Evolutionary conservation across 495 filamentous ascomycete genomes (phyloP), one percentile per base, ranked within the genome.

Genomic region (Penicillium ochrochloron): DNA sequence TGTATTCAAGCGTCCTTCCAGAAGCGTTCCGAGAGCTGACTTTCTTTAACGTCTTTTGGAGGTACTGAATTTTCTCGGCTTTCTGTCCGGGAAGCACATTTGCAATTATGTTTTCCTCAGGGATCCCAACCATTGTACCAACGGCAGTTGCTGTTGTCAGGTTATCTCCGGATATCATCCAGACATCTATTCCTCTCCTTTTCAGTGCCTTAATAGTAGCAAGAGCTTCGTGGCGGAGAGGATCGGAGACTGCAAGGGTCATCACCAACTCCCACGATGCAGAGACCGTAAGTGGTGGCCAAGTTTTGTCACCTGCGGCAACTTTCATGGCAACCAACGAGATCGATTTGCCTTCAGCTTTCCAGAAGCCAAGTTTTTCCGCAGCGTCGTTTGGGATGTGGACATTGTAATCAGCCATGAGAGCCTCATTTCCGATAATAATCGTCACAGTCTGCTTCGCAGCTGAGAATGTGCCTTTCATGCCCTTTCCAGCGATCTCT

Each of bases 161-260:
- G 42, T 66, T 66, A 75, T 94, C 91, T 21, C 91, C 91, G 5
- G 90, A 91, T 17, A 94, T 84, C 89, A 94, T 92, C 87, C 89
- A 93, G 25, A 92, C 88, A 1, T 83, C 79, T 39, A 87, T 85
- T 61, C 84, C 84, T 12, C 78, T 80, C n/a, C 79, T 63, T 63
- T 83, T 80, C 8, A 94, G 83, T 9, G 85, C 78, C 6, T 66
- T 56, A 66, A 94, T 81, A 48, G 91, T 84, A 25, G 71, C 60
- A 15, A 75, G 67, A 0, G 91, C 85, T 73, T 92, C 90, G 33
- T 85, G 84, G 5, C 91, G 89, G 62, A 93, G 76, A 8, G 35
- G 35, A 39, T 39, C 35, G 11, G 35, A 39, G 11, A 39, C 35
- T 39, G 35, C 35, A 39, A 5, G 89, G 88, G 68, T 94, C 91